Evolutionary conservation across 2,329 filamentous ascomycete species (phyloP).

Genomic region (Botrytis fabae): DNA sequence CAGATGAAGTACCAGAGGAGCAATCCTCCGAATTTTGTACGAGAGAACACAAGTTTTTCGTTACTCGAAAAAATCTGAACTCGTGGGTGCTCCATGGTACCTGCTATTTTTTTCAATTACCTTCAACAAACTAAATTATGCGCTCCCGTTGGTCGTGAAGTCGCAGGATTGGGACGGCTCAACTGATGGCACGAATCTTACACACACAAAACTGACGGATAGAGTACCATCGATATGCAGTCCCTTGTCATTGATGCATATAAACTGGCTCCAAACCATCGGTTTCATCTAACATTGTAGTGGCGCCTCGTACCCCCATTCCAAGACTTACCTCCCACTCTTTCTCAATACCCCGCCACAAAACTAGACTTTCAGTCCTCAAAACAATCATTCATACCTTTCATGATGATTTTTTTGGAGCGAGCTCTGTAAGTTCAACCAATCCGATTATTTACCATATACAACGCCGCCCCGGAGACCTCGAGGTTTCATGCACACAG

Average conservation of each 20-base stretch:
- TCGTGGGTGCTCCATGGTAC: constrained; percentile 9
- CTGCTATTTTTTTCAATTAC: neutral
- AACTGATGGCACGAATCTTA: neutral
- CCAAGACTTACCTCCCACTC: constrained; percentile 14
- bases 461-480: neutral
- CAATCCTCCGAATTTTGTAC: neutral
- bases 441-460: constrained; percentile 1
- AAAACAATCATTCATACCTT: neutral
- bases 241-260: neutral
- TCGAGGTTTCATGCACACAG: neutral
- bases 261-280: neutral
- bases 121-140: neutral
- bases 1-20: neutral
- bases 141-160: neutral
- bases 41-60: neutral
- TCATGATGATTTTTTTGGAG: neutral
- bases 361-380: neutral
- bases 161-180: neutral
- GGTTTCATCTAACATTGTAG: neutral
- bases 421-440: neutral
- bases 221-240: neutral
- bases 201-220: neutral
- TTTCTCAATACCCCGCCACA: constrained; percentile 1
- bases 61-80: neutral
- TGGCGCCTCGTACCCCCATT: neutral